phyloP scores from a whole-genome alignment of 225 moss, liverwort and hornwort genomes.

The Straminergon stramineum region DNA sequence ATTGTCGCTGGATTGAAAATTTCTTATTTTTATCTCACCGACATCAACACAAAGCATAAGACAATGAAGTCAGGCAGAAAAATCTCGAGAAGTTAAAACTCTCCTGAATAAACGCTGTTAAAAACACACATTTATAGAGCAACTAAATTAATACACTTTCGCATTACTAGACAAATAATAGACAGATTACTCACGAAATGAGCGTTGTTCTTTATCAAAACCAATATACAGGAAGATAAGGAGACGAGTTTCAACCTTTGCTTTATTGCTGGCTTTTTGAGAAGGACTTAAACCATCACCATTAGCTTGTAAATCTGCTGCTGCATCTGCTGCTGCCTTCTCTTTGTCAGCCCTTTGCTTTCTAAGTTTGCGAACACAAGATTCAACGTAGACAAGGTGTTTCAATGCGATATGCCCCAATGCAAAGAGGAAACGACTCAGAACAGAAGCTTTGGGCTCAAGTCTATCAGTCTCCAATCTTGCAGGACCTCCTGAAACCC shows the following conservation, averaged over 20 bases:
- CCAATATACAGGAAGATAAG: neutral
- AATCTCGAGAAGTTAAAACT: neutral
- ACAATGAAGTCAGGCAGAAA: neutral
- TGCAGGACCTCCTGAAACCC: constrained; percentile 15
- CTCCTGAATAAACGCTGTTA: neutral
- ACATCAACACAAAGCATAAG: neutral
- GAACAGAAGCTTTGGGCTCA: constrained; percentile 20
- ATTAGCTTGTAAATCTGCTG: constrained; percentile 38
- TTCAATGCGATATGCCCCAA: constrained; percentile 77
- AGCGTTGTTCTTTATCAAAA: neutral
- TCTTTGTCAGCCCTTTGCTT: constrained; percentile 70
- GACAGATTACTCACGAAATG: neutral
- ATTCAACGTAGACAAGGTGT: constrained; percentile 90
- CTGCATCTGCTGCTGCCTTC: constrained; percentile 53
- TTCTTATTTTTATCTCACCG: neutral
- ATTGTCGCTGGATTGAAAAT: neutral
- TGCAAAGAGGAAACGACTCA: constrained; percentile 81
- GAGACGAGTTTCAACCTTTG: constrained; percentile 34
- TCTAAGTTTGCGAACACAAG: constrained; percentile 60
- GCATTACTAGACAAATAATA: neutral
- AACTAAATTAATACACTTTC: neutral
- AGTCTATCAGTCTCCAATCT: constrained; percentile 10
- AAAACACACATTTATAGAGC: neutral
- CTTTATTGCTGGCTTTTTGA: constrained; percentile 23
- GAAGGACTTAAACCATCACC: constrained; percentile 23